Conservation (phyloP, 495 filamentous ascomycete genomes). For the Tuber calosporum region DNA sequence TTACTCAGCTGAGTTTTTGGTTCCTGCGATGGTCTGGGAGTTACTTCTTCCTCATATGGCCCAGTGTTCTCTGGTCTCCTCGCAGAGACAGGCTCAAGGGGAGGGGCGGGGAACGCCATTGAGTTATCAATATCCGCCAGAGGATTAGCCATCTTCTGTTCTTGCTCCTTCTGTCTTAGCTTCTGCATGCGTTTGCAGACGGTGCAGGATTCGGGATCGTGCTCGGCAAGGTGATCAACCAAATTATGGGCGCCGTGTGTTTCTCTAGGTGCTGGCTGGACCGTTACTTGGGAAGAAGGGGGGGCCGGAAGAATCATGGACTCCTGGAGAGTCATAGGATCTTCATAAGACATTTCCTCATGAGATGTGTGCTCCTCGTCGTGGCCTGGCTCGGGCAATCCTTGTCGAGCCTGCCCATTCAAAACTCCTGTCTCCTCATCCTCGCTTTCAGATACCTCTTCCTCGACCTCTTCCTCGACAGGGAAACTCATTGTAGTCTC, state of each 20-base stretch:
- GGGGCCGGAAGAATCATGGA: not conserved
- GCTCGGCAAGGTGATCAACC: slow-evolving; percentile 30
- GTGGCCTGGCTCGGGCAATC: not conserved
- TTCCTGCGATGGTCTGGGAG: slow-evolving; percentile 32
- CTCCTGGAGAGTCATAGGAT: slow-evolving; percentile 1
- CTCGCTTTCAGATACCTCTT: slow-evolving; percentile 33
- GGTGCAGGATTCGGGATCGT: slow-evolving; percentile 38
- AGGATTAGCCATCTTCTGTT: slow-evolving; percentile 32
- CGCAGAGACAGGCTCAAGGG: slow-evolving; percentile 25
- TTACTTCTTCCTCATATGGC: slow-evolving; percentile 36
- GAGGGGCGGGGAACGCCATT: slow-evolving; percentile 34
- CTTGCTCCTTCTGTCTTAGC: slow-evolving; percentile 28
- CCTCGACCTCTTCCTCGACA: slow-evolving; percentile 29
- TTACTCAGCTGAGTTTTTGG: slow-evolving; percentile 37
- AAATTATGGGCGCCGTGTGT: slow-evolving; percentile 9
- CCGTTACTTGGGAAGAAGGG: not conserved
- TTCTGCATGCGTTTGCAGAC: slow-evolving; percentile 34
- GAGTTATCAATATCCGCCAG: slow-evolving; percentile 40
- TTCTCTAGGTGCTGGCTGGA: slow-evolving; percentile 10
- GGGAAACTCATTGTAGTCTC: slow-evolving; percentile 32
- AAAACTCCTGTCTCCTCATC: slow-evolving; percentile 5
- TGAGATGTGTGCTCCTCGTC: slow-evolving; percentile 6
- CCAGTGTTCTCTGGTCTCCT: slow-evolving; percentile 20
- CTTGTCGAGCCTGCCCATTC: not conserved
- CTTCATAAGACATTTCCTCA: slow-evolving; percentile 20